phyloP scores from a whole-genome alignment of 1,139 yeast genomes.

The Keqinozyma sinolaborantium region DNA sequence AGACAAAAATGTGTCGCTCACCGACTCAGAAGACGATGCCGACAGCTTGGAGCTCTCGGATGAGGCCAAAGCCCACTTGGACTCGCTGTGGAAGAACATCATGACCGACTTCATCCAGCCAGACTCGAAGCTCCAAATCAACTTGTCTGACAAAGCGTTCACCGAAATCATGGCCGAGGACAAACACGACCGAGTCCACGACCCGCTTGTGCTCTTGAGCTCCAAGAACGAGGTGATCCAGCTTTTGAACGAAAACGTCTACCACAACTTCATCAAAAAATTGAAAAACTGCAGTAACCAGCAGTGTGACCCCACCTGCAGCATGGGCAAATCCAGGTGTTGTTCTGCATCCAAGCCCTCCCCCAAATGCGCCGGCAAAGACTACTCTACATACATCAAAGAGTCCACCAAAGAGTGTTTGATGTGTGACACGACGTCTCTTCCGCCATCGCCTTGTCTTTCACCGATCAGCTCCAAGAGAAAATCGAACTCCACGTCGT shows the following conservation, averaged over 20 bases:
- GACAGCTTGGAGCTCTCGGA: not conserved
- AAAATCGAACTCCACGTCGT: conserved; percentile 2
- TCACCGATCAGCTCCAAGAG: conserved; percentile 8
- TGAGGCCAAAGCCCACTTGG: not conserved
- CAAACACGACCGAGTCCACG: conserved; percentile 23
- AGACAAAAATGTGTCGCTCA: not conserved
- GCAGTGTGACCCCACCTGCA: conserved; percentile 6
- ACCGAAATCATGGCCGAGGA: conserved; percentile 28
- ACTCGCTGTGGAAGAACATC: conserved; percentile 23
- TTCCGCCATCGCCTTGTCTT: conserved; percentile 1
- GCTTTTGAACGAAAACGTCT: conserved; percentile 44
- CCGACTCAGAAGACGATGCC: not conserved
- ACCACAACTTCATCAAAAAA: conserved; percentile 14
- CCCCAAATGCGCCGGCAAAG: conserved; percentile 3
- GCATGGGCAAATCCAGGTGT: conserved; percentile 6
- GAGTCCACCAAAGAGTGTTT: too few relatives aligned
- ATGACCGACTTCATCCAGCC: conserved; percentile 22
- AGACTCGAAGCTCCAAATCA: conserved; percentile 44
- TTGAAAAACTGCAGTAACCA: conserved; percentile 4
- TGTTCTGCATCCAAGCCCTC: conserved; percentile 1
- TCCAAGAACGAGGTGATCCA: conserved; percentile 43
- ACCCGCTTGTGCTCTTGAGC: conserved; percentile 34
- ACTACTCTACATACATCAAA: not conserved
- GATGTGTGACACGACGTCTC: not conserved
- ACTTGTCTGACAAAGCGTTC: conserved; percentile 34